These are phyloP conservation scores for Hypoxylon intermedium DNA, from an alignment of 495 filamentous ascomycete genomes.

Conservation along the genomic window DNA sequence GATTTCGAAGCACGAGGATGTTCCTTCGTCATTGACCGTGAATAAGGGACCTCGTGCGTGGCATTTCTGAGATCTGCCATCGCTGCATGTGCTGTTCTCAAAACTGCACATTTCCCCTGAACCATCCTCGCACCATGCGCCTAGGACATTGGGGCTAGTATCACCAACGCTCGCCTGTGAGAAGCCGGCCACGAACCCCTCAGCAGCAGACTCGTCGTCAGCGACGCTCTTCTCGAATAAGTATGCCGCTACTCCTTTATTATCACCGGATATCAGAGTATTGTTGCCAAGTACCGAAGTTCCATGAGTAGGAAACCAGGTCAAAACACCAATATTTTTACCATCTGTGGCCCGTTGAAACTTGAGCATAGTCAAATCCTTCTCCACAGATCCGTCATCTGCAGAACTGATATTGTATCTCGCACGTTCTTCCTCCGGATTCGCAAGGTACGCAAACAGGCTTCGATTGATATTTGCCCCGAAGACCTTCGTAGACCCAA, in stretches of 20 bases:
- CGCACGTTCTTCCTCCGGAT: slow-evolving; percentile 79
- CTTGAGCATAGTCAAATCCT: slow-evolving; percentile 80
- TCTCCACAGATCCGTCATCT: slow-evolving; percentile 78
- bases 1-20: slow-evolving; percentile 80
- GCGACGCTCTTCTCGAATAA: slow-evolving; percentile 78
- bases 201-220: slow-evolving; percentile 58
- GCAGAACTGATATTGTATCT: slow-evolving; percentile 66
- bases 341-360: slow-evolving; percentile 76
- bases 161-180: slow-evolving; percentile 95
- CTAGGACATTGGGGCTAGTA: slow-evolving; percentile 86
- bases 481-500: slow-evolving; percentile 76
- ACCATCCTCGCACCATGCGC: slow-evolving; percentile 83
- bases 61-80: slow-evolving; percentile 75
- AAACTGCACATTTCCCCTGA: slow-evolving; percentile 73
- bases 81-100: slow-evolving; percentile 76
- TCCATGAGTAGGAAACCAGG: slow-evolving; percentile 94
- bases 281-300: slow-evolving; percentile 94
- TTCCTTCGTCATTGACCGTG: slow-evolving; percentile 71
- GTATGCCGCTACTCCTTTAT: slow-evolving; percentile 92
- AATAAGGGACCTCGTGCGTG: slow-evolving; percentile 88
- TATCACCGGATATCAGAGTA: slow-evolving; percentile 89
- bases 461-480: slow-evolving; percentile 91
- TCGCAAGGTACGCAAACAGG: slow-evolving; percentile 88
- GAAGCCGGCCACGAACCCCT: slow-evolving; percentile 89
- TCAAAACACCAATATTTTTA: slow-evolving; percentile 79